Base-by-base conservation (phyloP, 2,329 filamentous ascomycete species). In the Verticillium longisporum region DNA sequence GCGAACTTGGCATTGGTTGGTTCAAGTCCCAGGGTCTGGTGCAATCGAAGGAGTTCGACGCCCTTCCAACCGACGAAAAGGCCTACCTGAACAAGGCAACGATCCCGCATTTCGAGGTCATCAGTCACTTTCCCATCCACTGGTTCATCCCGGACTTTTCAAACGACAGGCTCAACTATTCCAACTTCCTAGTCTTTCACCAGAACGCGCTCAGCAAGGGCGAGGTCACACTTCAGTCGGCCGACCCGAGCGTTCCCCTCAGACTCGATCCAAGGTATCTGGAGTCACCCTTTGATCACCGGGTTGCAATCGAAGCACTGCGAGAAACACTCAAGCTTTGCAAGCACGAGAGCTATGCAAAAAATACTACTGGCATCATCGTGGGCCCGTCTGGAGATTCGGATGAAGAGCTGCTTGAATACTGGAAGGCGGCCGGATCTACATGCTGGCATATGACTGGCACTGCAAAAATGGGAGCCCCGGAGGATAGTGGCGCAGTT, bases 41-140 rank as follows among this genome's bases (percentile, higher is more conserved):
- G 1, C 60, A 69, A 1, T 76, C 74, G 0, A 64, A 74, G 0
- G 81, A 88, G 66, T 86, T 84, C 68, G 69, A 78, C 50, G 76
- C 70, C 1, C 73, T 88, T 0, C 78, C 82, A 0, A 59, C 64
- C 0, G 61, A 73, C 0, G 73, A 77, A 10, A 77, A 81, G 65
- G 68, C 71, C 0, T 80, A 77, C 62, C 68, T 88, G 1, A 69
- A 68, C 54, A 74, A 74, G 21, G 73, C 78, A 14, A 84, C 80
- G 0, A 76, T 88, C 2, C 86, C 86, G 0, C 78, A 82, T 56
- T 86, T 78, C 64, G 86, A 88, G 65, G 68, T 87, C 15, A 60
- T 80, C 9, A 78, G 75, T 1, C 78, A 82, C 61, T 74, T 79
- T 61, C 76, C 77, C 0, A 64, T 77, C 4, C 79, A 80, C 63